Conservation (phyloP, 805 yeast genomes). For the Ogataea degrootiae region DNA sequence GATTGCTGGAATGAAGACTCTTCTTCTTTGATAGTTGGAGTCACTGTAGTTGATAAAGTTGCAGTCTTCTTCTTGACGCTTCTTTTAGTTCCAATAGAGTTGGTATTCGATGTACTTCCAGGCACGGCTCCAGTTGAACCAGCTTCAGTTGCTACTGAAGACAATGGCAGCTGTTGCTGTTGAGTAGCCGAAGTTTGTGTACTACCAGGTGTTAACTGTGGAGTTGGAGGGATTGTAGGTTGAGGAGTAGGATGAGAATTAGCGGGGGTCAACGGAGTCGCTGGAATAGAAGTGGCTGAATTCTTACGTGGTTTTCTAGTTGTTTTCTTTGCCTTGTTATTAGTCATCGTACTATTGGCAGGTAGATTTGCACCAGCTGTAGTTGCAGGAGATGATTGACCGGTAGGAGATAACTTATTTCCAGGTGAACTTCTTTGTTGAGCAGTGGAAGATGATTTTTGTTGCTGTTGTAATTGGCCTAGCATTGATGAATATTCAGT, state of each 20-base stretch:
- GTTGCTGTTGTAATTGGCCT: conserved; percentile 19
- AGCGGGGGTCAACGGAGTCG: conserved; percentile 31
- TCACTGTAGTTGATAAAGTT: conserved; percentile 13
- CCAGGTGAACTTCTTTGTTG: too few relatives aligned
- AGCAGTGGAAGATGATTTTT: conserved; percentile 12
- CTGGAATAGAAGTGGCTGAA: conserved; percentile 27
- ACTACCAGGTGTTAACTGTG: conserved; percentile 15
- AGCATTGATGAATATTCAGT: conserved; percentile 19
- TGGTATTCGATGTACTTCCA: too few relatives aligned
- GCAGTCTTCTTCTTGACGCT: conserved; percentile 17
- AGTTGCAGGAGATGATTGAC: conserved; percentile 4
- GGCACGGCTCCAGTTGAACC: too few relatives aligned
- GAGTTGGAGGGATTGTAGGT: conserved; percentile 17
- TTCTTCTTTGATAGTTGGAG: conserved; percentile 28
- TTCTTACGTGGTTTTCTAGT: conserved; percentile 22
- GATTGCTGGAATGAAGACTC: conserved; percentile 9
- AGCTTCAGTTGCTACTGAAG: not conserved
- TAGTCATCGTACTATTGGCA: conserved; percentile 3
- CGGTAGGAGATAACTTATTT: too few relatives aligned
- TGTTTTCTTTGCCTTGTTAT: conserved; percentile 18
- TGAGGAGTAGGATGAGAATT: conserved; percentile 26
- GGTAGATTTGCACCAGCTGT: conserved; percentile 3
- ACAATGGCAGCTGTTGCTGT: conserved; percentile 4
- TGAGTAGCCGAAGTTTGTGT: conserved; percentile 1
- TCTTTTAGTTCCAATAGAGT: conserved; percentile 9